phyloP scores from a whole-genome alignment of 805 yeast species.

The Vanderwaltozyma verrucispora region DNA sequence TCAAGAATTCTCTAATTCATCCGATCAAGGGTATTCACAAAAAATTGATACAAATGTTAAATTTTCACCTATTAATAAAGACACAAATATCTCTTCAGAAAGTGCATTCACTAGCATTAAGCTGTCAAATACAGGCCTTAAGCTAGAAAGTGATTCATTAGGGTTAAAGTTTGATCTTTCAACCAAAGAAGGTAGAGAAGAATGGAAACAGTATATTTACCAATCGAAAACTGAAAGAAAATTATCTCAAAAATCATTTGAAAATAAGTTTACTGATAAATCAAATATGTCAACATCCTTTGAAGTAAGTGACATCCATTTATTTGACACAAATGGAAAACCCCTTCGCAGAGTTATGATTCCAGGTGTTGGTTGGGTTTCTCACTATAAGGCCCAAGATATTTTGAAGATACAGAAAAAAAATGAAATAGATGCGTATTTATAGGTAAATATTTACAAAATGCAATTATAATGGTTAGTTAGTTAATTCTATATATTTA shows the following conservation, averaged over 20 bases:
- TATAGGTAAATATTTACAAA: neutral
- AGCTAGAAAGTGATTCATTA: too few relatives aligned
- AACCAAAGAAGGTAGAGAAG: constrained; percentile 1
- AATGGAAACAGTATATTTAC: constrained; percentile 1
- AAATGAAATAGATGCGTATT: neutral
- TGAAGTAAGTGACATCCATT: neutral
- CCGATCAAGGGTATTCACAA: too few relatives aligned
- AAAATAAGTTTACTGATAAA: neutral
- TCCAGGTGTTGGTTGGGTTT: constrained; percentile 2
- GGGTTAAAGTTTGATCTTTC: constrained; percentile 1
- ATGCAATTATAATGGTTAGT: too few relatives aligned
- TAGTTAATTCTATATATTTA: too few relatives aligned
- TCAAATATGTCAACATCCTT: neutral
- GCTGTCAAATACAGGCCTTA: too few relatives aligned
- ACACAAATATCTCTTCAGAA: too few relatives aligned
- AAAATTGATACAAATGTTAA: too few relatives aligned
- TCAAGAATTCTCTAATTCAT: too few relatives aligned
- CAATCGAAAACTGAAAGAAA: neutral
- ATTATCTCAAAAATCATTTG: neutral
- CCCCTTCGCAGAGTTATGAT: constrained; percentile 2
- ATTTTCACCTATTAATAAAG: too few relatives aligned
- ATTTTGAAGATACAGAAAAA: neutral
- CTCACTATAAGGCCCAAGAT: constrained; percentile 1
- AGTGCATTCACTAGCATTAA: too few relatives aligned
- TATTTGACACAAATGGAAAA: constrained; percentile 1